phyloP scores from a whole-genome alignment of 2,329 filamentous ascomycete genomes.

The Verruconis gallopava region DNA sequence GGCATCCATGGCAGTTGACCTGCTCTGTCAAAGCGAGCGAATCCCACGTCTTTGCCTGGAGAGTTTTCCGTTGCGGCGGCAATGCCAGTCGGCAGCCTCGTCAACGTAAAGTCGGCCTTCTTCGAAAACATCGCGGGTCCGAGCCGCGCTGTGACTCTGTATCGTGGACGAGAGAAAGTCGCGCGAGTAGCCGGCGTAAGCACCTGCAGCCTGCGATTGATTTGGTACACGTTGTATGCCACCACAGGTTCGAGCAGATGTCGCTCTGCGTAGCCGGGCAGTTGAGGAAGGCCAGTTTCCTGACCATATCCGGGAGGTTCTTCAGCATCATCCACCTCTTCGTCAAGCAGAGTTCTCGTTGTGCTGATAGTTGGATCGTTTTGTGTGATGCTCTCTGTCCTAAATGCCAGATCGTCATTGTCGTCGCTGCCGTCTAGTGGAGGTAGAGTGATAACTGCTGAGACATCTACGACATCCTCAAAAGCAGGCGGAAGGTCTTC shows the following conservation, averaged over 20 bases:
- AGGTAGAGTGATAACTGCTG: no score
- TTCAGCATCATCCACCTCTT: neutral
- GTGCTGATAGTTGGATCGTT: no score
- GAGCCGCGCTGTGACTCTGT: neutral
- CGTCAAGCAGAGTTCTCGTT: no score
- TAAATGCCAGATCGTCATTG: no score
- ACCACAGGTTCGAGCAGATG: neutral
- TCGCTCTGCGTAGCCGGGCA: constrained; percentile 1
- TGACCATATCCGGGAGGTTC: constrained; percentile 1
- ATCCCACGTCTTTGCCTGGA: constrained; percentile 2
- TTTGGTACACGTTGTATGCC: constrained; percentile 5
- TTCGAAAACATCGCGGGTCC: constrained; percentile 1
- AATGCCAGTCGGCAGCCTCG: neutral
- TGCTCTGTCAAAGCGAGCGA: constrained; percentile 3
- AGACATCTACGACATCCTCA: neutral
- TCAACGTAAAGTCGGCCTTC: constrained; percentile 7
- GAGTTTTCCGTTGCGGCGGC: neutral
- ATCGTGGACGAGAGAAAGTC: constrained; percentile 2
- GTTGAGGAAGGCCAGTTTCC: neutral
- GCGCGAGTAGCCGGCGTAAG: constrained; percentile 4
- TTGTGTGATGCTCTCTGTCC: no score
- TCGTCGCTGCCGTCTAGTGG: no score
- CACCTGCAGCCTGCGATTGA: constrained; percentile 6
- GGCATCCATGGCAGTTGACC: constrained; percentile 8
- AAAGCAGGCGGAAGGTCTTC: neutral